phyloP scores from a whole-genome alignment of 495 filamentous ascomycete genomes.

The Cladorrhinum samala region DNA sequence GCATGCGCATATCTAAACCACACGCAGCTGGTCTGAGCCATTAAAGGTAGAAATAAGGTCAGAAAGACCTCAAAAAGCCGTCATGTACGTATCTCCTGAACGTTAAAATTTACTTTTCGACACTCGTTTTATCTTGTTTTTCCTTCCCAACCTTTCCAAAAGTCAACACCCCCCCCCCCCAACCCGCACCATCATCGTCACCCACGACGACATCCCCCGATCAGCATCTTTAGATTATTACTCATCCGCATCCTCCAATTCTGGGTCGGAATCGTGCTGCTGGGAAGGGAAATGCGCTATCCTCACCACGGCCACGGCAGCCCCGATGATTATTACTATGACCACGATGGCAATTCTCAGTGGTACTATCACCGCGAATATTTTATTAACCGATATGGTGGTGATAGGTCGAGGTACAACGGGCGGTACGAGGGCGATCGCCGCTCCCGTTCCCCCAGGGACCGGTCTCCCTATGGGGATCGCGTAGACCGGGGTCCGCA shows the following conservation, averaged over 20 bases:
- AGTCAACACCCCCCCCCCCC: no score
- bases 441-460: conserved; percentile 49
- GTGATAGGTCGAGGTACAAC: conserved; percentile 40
- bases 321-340: not conserved
- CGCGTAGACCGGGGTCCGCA: conserved; percentile 31
- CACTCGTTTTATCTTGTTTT: no score
- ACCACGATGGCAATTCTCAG: not conserved
- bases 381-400: conserved; percentile 16
- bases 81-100: not conserved
- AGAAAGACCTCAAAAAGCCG: not conserved
- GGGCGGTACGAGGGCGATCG: conserved; percentile 43
- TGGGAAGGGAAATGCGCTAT: not conserved
- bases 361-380: not conserved
- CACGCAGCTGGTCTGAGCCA: not conserved
- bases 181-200: not conserved
- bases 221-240: no score
- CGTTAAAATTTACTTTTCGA: no score
- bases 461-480: conserved; percentile 52
- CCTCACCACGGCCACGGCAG: not conserved
- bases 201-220: not conserved
- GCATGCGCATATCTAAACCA: not conserved
- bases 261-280: no score
- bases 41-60: not conserved
- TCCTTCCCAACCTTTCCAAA: not conserved
- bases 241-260: no score